Conservation (phyloP, 164 flowering plant genomes). For the grape (Vitis vinifera) region DNA sequence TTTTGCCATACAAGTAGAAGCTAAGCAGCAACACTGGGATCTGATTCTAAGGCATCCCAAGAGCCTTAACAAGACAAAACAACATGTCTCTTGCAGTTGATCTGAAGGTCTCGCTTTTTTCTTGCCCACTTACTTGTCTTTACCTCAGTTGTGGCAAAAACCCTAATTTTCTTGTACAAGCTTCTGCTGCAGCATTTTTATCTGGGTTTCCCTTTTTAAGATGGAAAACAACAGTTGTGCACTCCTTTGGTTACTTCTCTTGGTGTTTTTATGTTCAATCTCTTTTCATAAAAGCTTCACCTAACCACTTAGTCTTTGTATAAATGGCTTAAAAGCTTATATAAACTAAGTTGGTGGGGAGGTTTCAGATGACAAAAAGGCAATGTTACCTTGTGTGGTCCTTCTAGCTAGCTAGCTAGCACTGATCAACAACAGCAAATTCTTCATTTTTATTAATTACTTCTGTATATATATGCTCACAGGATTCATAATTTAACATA, state of each 20-base stretch:
- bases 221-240: neutral
- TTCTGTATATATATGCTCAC: no score
- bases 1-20: neutral
- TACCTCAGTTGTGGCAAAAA: neutral
- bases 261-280: neutral
- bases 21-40: neutral
- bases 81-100: neutral
- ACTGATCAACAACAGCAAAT: neutral
- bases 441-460: neutral
- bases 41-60: neutral
- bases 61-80: slow-evolving; percentile 1
- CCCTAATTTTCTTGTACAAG: neutral
- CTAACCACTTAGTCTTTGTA: slow-evolving; percentile 1
- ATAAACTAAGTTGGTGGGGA: neutral
- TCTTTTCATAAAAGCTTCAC: slow-evolving; percentile 11
- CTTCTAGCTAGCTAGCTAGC: neutral
- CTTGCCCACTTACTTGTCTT: neutral
- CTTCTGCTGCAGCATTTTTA: neutral
- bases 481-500: neutral
- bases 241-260: neutral
- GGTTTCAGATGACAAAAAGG: neutral
- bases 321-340: neutral
- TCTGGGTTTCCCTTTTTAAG: neutral
- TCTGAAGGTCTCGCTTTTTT: neutral
- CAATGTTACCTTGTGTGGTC: neutral